These are phyloP conservation scores for Filobasidium wieringae DNA, from an alignment of 768 basidiomycete species.

Conservation along the genomic window DNA sequence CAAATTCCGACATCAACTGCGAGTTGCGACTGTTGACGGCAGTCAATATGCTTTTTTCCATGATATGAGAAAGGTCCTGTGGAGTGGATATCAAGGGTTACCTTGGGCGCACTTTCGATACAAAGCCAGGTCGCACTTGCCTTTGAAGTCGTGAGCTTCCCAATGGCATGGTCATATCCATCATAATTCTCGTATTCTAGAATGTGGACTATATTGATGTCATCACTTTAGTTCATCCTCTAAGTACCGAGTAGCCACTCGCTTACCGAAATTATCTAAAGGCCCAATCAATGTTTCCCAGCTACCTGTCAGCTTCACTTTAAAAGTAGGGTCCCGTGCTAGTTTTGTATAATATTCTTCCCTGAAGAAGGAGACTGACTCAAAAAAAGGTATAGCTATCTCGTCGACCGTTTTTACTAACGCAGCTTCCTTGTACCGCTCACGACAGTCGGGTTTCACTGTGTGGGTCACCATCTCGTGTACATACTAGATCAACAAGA, in stretches of 20 bases:
- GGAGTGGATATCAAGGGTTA: not conserved
- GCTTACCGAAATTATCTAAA: slow-evolving; percentile 66
- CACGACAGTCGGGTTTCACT: slow-evolving; percentile 66
- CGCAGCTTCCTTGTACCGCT: slow-evolving; percentile 83
- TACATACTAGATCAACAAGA: slow-evolving; percentile 18
- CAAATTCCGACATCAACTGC: slow-evolving; percentile 74
- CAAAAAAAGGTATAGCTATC: too few species aligned
- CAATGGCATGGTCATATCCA: slow-evolving; percentile 67
- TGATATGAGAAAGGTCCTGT: slow-evolving; percentile 54
- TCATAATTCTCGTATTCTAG: slow-evolving; percentile 89
- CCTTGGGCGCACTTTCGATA: not conserved
- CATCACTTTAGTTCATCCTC: slow-evolving; percentile 39
- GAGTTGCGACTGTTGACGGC: slow-evolving; percentile 58
- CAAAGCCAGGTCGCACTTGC: slow-evolving; percentile 2
- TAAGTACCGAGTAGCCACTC: not conserved
- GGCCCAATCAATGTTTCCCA: slow-evolving; percentile 66
- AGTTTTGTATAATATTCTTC: slow-evolving; percentile 75
- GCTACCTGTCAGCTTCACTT: slow-evolving; percentile 80
- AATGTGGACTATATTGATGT: slow-evolving; percentile 42
- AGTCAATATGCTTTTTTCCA: slow-evolving; percentile 56
- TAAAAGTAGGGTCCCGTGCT: slow-evolving; percentile 56
- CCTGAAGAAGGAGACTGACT: too few species aligned
- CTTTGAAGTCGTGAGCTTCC: not conserved
- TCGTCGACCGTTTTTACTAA: slow-evolving; percentile 43
- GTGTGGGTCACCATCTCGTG: slow-evolving; percentile 55